Evolutionary conservation across 2,329 filamentous ascomycete species (phyloP), one percentile per base, ranked within the genome.

Genomic region (Pestalotiopsis sp.): DNA sequence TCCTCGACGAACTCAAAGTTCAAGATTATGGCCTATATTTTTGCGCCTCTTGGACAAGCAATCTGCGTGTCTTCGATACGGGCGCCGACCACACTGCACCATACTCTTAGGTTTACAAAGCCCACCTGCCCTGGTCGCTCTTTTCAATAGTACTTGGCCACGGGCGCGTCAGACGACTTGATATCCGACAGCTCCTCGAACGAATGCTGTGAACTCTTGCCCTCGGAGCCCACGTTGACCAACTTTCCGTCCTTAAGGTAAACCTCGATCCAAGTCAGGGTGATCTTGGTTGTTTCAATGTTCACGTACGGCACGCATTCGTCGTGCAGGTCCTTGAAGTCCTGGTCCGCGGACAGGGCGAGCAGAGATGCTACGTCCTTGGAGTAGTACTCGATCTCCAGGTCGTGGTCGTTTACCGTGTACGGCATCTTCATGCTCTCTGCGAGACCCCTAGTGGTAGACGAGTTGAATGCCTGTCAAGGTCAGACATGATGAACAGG

Each of bases 371-470:
- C 59, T 14, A 67, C 67, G 38, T 71, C 69, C 30, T 69, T 68
- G 69, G 70, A 71, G 64, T 71, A 71, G 66, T 70, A 71, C 55
- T 71, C 70, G 22, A 71, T 71, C 48, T 68, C 63, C 2, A 71
- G 30, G 57, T 71, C 70, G 57, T 70, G 68, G 2, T 64, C 40
- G 64, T 67, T 67, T 39, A 69, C 20, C 4, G 22, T n/a, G 62
- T 70, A 70, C 20, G 70, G 70, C 7, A 66, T 24, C 44, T 69
- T 67, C 70, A 71, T 65, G 65, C 67, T 71, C n/a, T 64, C 48
- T 5, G 67, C 66, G 10, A 71, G 22, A 11, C 17, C 65, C 24
- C 66, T 65, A 6, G 67, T 64, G 61, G 20, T 62, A 1, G 65
- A 63, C 17, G 68, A 59, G 40, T 40, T 70, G 64, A 61, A 71